phyloP scores from a whole-genome alignment of 352 stramenopile species.

The Phytophthora palmivora region DNA sequence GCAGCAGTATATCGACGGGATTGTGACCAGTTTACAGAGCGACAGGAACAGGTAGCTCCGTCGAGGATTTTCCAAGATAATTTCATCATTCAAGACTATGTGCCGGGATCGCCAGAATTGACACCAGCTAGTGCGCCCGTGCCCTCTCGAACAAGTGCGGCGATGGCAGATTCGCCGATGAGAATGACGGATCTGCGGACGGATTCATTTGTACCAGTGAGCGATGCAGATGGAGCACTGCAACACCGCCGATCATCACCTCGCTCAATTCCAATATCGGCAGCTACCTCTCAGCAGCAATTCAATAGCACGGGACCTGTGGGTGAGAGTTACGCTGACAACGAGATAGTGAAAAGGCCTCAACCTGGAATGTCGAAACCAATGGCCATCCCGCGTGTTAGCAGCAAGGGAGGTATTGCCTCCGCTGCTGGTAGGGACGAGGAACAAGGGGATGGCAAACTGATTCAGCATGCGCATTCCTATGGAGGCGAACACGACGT shows the following conservation, averaged over 20 bases:
- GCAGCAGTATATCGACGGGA: conserved; percentile 70
- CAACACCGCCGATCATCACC: conserved; percentile 50
- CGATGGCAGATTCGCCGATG: conserved; percentile 28
- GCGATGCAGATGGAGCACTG: conserved; percentile 25
- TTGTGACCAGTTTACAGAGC: conserved; percentile 53
- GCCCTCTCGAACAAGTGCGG: conserved; percentile 8
- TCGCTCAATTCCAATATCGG: conserved; percentile 36
- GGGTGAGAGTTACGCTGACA: conserved; percentile 10
- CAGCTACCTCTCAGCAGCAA: conserved; percentile 23
- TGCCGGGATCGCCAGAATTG: conserved; percentile 68
- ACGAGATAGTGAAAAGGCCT: conserved; percentile 23
- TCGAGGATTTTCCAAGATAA: conserved; percentile 76
- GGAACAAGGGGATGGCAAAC: conserved; percentile 34
- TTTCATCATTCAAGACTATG: conserved; percentile 89
- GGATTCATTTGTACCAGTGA: conserved; percentile 52
- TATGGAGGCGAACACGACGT: conserved; percentile 65
- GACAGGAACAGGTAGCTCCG: conserved; percentile 38
- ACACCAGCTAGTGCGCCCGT: conserved; percentile 32
- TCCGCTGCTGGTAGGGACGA: conserved; percentile 32
- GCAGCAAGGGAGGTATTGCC: conserved; percentile 40
- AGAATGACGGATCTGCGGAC: conserved; percentile 26
- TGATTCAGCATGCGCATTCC: conserved; percentile 70
- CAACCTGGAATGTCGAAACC: conserved; percentile 72
- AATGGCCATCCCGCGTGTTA: conserved; percentile 80
- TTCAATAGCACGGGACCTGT: conserved; percentile 27